Evolutionary conservation across 495 filamentous ascomycete genomes (phyloP).

Genomic region (Penicillium atrosanguineum): DNA sequence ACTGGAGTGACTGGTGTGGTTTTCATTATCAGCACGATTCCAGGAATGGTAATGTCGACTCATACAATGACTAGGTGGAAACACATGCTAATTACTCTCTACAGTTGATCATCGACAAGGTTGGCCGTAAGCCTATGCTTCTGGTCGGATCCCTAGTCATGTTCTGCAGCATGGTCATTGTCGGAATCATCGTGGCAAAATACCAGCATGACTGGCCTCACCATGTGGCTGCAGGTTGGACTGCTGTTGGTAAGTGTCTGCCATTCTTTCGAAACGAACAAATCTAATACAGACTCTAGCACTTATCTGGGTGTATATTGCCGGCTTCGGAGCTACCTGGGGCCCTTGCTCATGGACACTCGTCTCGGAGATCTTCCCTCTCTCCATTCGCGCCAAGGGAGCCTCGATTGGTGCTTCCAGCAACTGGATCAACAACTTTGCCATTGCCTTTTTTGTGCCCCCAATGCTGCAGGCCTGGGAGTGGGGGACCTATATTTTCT

Average conservation of each 20-base stretch:
- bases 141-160: conserved; percentile 57
- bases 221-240: conserved; percentile 41
- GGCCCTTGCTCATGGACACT: conserved; percentile 28
- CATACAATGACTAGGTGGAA: conserved; percentile 20
- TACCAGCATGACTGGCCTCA: conserved; percentile 33
- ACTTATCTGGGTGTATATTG: conserved; percentile 34
- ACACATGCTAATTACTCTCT: conserved; percentile 51
- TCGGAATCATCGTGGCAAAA: conserved; percentile 43
- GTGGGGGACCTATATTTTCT: conserved; percentile 51
- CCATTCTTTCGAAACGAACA: conserved; percentile 6
- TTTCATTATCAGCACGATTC: conserved; percentile 71
- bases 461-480: conserved; percentile 45
- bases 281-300: conserved; percentile 17
- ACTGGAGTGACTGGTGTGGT: conserved; percentile 62
- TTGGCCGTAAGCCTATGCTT: conserved; percentile 74
- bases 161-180: conserved; percentile 45
- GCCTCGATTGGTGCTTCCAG: conserved; percentile 40
- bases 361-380: conserved; percentile 41
- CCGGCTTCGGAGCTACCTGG: conserved; percentile 68
- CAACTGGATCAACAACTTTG: conserved; percentile 51
- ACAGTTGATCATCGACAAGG: conserved; percentile 64
- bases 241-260: conserved; percentile 37
- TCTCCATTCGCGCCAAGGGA: conserved; percentile 45
- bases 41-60: conserved; percentile 68
- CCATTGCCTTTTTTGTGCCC: conserved; percentile 47